Evolutionary conservation across 257 asterid species (phyloP), one percentile per base, ranked within the genome.

Genomic region (Verbena officinalis): DNA sequence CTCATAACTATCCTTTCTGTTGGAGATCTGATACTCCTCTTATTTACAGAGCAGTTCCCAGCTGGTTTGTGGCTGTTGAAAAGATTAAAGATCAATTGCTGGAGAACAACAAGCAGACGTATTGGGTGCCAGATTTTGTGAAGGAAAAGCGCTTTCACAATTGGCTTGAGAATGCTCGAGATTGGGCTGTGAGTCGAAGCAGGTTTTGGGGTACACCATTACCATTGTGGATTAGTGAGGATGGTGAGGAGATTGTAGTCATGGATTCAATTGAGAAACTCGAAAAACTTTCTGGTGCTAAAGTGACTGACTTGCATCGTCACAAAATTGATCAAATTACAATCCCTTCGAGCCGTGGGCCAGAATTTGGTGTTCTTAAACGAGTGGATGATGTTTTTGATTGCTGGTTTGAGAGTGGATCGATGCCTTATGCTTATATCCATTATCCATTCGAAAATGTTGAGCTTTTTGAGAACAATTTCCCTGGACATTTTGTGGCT

Each of bases 161-260:
- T 73, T 94, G 99, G 99, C 85, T 94, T 36, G 99, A 94, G 77
- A 90, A 94, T 82, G 99, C 99, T 27, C 68, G 98, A 71, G 98
- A 94, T 55, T 94, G 98, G 99, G 98, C 99, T 53, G 85, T 94
- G 71, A 90, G 97, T 73, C 87, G 99, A 75, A 94, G 98, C 80
- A 84, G 99, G 76, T 94, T 94, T 79, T 94, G 99, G 99, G 99
- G 99, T 14, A 94, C 99, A 21, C 99, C 99, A 17, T 95, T 94
- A 62, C 99, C 99, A 2, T 45, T 94, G 20, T 94, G 99, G 99
- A 78, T 83, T 24, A 94, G 99, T 70, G 96, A 88, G 58, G 97
- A 94, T 68, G 84, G 96, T 1, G 83, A 76, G 80, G 96, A 94
- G 75, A 90, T 81, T 64, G 83, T 74, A 22, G 96, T 90, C 65